phyloP scores from a whole-genome alignment of 495 filamentous ascomycete genomes.

The Penicillium malachiteum region DNA sequence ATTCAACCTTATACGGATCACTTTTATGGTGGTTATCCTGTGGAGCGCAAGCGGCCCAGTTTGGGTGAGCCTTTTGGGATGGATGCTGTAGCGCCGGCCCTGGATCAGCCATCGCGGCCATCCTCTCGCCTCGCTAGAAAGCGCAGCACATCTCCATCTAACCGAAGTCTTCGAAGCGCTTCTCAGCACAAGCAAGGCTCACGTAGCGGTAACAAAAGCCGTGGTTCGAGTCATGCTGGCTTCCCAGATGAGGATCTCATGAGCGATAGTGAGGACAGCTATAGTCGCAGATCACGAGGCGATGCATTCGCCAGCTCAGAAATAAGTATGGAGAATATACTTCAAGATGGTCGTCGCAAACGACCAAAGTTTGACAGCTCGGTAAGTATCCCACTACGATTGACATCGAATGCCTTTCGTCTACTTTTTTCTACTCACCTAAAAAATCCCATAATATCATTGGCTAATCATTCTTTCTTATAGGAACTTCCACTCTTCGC shows the following conservation, averaged over 20 bases:
- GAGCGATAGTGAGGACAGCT: slow-evolving; percentile 77
- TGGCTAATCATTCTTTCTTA: slow-evolving; percentile 15
- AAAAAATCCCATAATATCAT: neutral
- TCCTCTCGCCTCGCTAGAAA: slow-evolving; percentile 65
- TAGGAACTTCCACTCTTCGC: slow-evolving; percentile 95
- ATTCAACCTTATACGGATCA: slow-evolving; percentile 52
- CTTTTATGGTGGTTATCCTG: slow-evolving; percentile 38
- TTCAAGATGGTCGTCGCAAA: slow-evolving; percentile 93
- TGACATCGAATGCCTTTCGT: slow-evolving; percentile 5
- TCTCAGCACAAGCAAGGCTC: slow-evolving; percentile 73
- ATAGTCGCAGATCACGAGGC: slow-evolving; percentile 68
- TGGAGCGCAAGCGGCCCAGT: slow-evolving; percentile 49
- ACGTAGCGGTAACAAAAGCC: slow-evolving; percentile 64
- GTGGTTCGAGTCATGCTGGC: slow-evolving; percentile 64
- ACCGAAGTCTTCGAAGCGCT: slow-evolving; percentile 72
- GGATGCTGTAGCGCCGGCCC: slow-evolving; percentile 48
- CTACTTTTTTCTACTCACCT: slow-evolving; percentile 6
- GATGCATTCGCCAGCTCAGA: slow-evolving; percentile 90
- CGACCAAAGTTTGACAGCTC: slow-evolving; percentile 97
- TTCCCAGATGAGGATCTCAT: slow-evolving; percentile 68
- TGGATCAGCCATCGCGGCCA: slow-evolving; percentile 63
- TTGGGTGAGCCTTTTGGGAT: slow-evolving; percentile 58
- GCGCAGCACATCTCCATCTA: slow-evolving; percentile 82
- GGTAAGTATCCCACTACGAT: slow-evolving; percentile 54
- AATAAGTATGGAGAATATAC: slow-evolving; percentile 96